These are phyloP conservation scores for Aureobasidium sp. DNA, from an alignment of 2,329 filamentous ascomycete species.

Conservation along the genomic window DNA sequence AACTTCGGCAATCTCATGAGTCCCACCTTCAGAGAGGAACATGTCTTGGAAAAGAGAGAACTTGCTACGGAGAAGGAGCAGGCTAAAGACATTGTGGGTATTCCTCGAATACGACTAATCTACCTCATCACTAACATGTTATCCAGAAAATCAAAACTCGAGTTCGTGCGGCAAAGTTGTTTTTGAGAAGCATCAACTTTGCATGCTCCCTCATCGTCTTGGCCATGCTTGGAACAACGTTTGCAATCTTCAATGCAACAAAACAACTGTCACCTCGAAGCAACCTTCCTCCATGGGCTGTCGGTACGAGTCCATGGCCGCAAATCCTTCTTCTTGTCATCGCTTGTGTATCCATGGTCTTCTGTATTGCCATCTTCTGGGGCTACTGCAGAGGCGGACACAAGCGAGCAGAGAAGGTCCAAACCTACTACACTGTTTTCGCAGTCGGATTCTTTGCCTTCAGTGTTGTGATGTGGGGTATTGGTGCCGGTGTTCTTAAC, in stretches of 20 bases:
- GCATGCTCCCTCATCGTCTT: slow-evolving; percentile 93
- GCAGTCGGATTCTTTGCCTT: slow-evolving; percentile 89
- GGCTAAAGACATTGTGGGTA: slow-evolving; percentile 73
- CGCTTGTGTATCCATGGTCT: slow-evolving; percentile 68
- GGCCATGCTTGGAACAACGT: slow-evolving; percentile 77
- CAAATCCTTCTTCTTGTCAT: slow-evolving; percentile 76
- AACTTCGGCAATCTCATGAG: slow-evolving; percentile 63
- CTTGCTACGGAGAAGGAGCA: slow-evolving; percentile 75
- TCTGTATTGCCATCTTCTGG: slow-evolving; percentile 72
- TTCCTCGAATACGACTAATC: background rate
- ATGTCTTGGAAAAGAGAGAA: slow-evolving; percentile 78
- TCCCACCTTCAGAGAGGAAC: slow-evolving; percentile 85
- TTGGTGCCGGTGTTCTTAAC: slow-evolving; percentile 78
- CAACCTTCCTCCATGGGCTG: slow-evolving; percentile 76
- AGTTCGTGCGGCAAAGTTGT: slow-evolving; percentile 86
- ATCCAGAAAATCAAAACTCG: slow-evolving; percentile 80
- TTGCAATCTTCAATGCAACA: slow-evolving; percentile 88
- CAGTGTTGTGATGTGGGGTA: slow-evolving; percentile 84
- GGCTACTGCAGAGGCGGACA: slow-evolving; percentile 88
- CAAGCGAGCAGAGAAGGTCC: slow-evolving; percentile 79
- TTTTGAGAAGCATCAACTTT: slow-evolving; percentile 93
- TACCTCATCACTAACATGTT: background rate
- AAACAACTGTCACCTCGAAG: slow-evolving; percentile 65
- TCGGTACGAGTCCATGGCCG: slow-evolving; percentile 73
- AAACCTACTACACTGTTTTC: slow-evolving; percentile 92